A percentile compares a stretch with the other conserved stretches of the same genome.
Evolutionary conservation across 176 grass and related monocot species (phyloP).

Genomic region (Coix lacrymajobi): DNA sequence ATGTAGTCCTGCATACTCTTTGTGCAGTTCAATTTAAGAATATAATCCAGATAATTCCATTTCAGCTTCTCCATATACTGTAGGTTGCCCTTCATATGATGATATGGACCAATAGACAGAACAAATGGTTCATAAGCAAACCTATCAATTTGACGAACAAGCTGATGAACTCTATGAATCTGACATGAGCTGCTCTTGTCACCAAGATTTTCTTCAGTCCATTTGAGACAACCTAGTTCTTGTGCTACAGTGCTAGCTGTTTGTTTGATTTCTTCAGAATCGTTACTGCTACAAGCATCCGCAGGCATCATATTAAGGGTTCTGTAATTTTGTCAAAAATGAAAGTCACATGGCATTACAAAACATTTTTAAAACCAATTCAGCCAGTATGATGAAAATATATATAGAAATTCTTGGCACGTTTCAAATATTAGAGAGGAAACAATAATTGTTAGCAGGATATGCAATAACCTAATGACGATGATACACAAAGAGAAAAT

Average conservation of each 20-base stretch:
- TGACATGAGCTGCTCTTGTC: not conserved
- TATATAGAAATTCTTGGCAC: too few relatives aligned
- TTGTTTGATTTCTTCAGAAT: not conserved
- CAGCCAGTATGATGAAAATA: too few relatives aligned
- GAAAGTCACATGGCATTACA: too few relatives aligned
- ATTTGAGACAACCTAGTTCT: not conserved
- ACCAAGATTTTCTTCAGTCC: not conserved
- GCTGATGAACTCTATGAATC: not conserved
- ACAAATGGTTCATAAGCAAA: not conserved
- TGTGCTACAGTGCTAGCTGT: not conserved
- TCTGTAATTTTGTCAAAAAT: not conserved
- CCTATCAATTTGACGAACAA: not conserved
- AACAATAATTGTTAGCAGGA: too few relatives aligned
- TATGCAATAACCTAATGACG: too few relatives aligned
- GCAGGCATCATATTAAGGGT: not conserved
- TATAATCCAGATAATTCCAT: slow-evolving; percentile 8
- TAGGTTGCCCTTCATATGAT: not conserved
- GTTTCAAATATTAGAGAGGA: too few relatives aligned
- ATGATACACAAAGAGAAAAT: too few relatives aligned
- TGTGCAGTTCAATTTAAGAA: not conserved
- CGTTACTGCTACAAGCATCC: not conserved
- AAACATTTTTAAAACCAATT: too few relatives aligned
- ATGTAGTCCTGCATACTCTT: not conserved
- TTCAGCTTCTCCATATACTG: slow-evolving; percentile 18
- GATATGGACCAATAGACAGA: slow-evolving; percentile 36